These are phyloP conservation scores for Penicillium flavigenum DNA, from an alignment of 495 filamentous ascomycete species.

Conservation along the genomic window DNA sequence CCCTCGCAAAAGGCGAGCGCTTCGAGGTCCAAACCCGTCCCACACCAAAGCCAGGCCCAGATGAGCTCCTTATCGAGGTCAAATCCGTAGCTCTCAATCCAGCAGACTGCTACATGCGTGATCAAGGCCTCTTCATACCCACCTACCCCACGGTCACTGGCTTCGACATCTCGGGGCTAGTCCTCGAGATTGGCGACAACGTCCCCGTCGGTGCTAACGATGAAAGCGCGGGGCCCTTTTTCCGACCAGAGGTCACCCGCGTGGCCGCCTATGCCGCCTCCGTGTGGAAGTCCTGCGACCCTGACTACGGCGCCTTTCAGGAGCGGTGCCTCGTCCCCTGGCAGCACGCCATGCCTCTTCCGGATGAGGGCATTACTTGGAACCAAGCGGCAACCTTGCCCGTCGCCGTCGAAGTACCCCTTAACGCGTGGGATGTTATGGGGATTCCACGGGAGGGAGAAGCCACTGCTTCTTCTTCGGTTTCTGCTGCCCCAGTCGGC, in stretches of 20 bases:
- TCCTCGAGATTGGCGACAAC: slow-evolving; percentile 43
- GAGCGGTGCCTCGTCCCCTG: slow-evolving; percentile 41
- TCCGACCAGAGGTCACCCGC: slow-evolving; percentile 41
- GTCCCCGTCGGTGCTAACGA: slow-evolving; percentile 32
- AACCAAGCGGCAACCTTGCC: slow-evolving; percentile 47
- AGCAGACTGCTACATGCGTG: slow-evolving; percentile 40
- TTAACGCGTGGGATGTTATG: slow-evolving; percentile 35
- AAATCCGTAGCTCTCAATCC: slow-evolving; percentile 54
- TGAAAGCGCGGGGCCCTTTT: slow-evolving; percentile 6
- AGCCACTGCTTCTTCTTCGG: slow-evolving; percentile 14
- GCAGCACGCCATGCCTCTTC: slow-evolving; percentile 37
- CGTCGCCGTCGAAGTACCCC: slow-evolving; percentile 38
- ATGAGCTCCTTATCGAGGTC: slow-evolving; percentile 49
- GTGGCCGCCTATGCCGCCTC: slow-evolving; percentile 42
- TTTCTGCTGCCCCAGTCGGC: background rate
- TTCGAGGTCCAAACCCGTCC: slow-evolving; percentile 35
- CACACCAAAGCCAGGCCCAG: slow-evolving; percentile 45
- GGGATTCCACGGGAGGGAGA: slow-evolving; percentile 26
- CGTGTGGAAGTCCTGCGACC: slow-evolving; percentile 37
- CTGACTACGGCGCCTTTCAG: slow-evolving; percentile 51
- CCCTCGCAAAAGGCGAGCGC: slow-evolving; percentile 30
- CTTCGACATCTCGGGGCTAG: slow-evolving; percentile 47
- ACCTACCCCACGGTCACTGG: slow-evolving; percentile 47
- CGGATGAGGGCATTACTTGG: slow-evolving; percentile 37
- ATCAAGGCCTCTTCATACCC: slow-evolving; percentile 40